These are phyloP conservation scores for Sphaerostilbella broomeana DNA, from an alignment of 2,329 filamentous ascomycete species.

Conservation along the genomic window DNA sequence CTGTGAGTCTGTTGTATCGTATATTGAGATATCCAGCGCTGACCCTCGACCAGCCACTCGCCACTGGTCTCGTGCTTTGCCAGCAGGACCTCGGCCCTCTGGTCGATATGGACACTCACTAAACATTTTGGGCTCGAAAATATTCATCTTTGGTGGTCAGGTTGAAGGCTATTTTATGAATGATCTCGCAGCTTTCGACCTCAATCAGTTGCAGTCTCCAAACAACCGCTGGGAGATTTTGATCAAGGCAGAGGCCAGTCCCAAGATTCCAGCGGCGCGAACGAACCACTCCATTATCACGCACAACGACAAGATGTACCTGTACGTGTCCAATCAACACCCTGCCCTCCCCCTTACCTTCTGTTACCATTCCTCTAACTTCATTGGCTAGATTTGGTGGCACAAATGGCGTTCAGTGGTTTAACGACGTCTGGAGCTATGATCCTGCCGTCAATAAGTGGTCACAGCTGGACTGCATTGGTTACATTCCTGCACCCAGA, in stretches of 20 bases:
- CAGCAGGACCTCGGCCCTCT: slow-evolving; percentile 75
- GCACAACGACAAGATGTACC: slow-evolving; percentile 86
- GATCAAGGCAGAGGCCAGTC: slow-evolving; percentile 54
- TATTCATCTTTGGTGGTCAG: slow-evolving; percentile 95
- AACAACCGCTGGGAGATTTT: slow-evolving; percentile 92
- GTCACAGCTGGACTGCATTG: slow-evolving; percentile 89
- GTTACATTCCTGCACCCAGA: slow-evolving; percentile 87
- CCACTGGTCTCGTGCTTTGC: slow-evolving; percentile 93
- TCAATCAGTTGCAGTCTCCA: slow-evolving; percentile 88
- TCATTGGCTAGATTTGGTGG: slow-evolving; percentile 69
- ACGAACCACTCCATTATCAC: slow-evolving; percentile 93
- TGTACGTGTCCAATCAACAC: slow-evolving; percentile 52
- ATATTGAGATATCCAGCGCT: not conserved
- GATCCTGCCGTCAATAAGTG: slow-evolving; percentile 78
- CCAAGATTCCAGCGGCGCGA: slow-evolving; percentile 68
- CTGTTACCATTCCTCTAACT: slow-evolving; percentile 13
- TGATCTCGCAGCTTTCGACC: slow-evolving; percentile 86
- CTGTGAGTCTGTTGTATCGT: slow-evolving; percentile 56
- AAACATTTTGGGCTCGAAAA: slow-evolving; percentile 93
- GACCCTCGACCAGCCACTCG: slow-evolving; percentile 63
- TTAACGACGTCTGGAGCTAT: slow-evolving; percentile 98
- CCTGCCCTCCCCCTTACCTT: not conserved
- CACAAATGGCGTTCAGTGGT: slow-evolving; percentile 94
- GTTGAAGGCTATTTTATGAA: slow-evolving; percentile 99
- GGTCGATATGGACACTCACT: slow-evolving; percentile 94